Conservation (phyloP, 768 basidiomycete species). For the Russula vinacea region DNA sequence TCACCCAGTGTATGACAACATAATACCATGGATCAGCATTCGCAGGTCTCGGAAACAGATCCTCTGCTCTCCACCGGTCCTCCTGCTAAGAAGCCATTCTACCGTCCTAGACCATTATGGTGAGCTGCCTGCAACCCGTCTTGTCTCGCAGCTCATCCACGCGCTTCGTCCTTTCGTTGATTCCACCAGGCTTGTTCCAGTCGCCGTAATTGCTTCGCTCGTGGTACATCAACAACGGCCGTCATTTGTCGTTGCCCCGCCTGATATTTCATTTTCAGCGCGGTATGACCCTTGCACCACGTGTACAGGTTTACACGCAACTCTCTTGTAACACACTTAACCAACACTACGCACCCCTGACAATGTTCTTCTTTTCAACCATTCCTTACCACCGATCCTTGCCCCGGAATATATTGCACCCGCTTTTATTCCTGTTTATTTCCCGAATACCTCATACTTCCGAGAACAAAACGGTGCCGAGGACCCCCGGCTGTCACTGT, state of each 20-base stretch:
- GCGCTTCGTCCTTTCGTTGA: background rate
- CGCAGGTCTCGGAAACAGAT: constrained; percentile 22
- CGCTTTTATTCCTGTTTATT: constrained; percentile 8
- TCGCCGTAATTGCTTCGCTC: constrained; percentile 61
- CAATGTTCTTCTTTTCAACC: constrained; percentile 10
- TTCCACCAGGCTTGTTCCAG: constrained; percentile 61
- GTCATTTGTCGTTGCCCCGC: background rate
- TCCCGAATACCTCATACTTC: constrained; percentile 24
- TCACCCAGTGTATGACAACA: background rate
- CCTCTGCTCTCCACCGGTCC: constrained; percentile 20
- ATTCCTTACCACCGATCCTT: constrained; percentile 6
- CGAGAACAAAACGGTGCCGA: constrained; percentile 37
- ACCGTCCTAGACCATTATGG: constrained; percentile 50
- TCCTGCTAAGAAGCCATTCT: constrained; percentile 46
- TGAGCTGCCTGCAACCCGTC: constrained; percentile 26
- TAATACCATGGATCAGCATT: constrained; percentile 12
- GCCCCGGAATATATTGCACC: background rate
- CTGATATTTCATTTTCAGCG: constrained; percentile 45
- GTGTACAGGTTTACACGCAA: constrained; percentile 76
- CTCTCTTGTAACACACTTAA: constrained; percentile 65
- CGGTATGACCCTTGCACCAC: constrained; percentile 73
- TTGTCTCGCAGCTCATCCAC: background rate
- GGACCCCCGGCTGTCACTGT: constrained; percentile 41
- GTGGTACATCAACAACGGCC: constrained; percentile 47
- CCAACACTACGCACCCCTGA: constrained; percentile 42